Base-by-base conservation (phyloP, 352 stramenopile genomes). In the Phytophthora multivora region DNA sequence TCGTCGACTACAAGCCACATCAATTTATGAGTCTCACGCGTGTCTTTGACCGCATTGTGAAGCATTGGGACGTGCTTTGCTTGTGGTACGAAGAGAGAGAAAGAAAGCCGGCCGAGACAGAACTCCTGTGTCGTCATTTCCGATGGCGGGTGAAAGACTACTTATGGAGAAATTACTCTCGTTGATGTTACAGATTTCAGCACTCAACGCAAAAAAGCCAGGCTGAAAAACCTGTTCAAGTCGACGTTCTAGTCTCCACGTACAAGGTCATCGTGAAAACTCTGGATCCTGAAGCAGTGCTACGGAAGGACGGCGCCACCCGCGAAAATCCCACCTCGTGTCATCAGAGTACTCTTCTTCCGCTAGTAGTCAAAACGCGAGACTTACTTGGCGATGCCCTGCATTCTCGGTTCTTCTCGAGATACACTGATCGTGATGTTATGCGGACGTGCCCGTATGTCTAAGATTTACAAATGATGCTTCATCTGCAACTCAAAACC, bases 381-480 rank as follows among this genome's bases (percentile, higher is more conserved):
- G 11, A 18, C 5, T 35, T 59, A 39, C 10, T 59, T 13, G 25
- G 19, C 16, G 16, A 43, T 4, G 41, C 52, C 3, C 52, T 48
- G 38, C 28, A 60, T 13, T 40, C 30, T n/a, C 18, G 19, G 0
- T 21, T 51, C 25, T 60, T 60, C 39, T 52, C 21, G 13, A 41
- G 52, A 7, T 52, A 60, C 52, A 60, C 52, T 26, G 23, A 52
- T 21, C 41, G 52, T 11, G 52, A 60, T 23, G 41, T 46, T 19
- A 52, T 60, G 52, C 13, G 12, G 5, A 46, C 28, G 21, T 59
- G 51, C 8, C 46, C 41, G 2, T 52, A 39, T 15, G 41, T 52
- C 0, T 60, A 28, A 30, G 41, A 60, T 13, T 52, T 52, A 28
- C 52, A 60, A 43, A 25, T 59, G 40, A 12, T 59, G 19, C 40